Percentiles rank a stretch among this genome's conserved stretches.
These are phyloP conservation scores for Suhomyces yuchorum DNA, from an alignment of 1,139 yeast species.

Conservation along the genomic window DNA sequence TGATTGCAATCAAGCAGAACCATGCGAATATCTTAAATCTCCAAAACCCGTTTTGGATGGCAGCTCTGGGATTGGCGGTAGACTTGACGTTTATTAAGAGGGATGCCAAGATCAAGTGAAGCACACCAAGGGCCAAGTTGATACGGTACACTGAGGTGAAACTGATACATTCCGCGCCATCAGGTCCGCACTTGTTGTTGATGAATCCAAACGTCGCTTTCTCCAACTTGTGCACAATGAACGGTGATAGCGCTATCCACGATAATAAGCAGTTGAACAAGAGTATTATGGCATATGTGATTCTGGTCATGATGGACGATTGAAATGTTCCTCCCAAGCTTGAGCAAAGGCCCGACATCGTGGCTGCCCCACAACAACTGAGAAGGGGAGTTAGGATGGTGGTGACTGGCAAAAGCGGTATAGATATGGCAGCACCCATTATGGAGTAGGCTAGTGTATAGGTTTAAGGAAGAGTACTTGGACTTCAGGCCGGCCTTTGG, in stretches of 20 bases:
- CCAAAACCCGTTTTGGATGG: conserved; percentile 92
- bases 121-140: conserved; percentile 81
- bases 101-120: conserved; percentile 73
- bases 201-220: conserved; percentile 70
- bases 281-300: conserved; percentile 80
- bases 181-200: conserved; percentile 63
- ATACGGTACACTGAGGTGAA: conserved; percentile 91
- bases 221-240: conserved; percentile 75
- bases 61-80: conserved; percentile 77
- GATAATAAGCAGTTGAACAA: conserved; percentile 78
- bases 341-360: conserved; percentile 68
- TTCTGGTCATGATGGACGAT: conserved; percentile 69
- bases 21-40: conserved; percentile 68
- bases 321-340: conserved; percentile 62
- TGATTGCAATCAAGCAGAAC: conserved; percentile 55
- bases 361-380: conserved; percentile 84
- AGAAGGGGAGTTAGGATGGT: conserved; percentile 75
- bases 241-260: conserved; percentile 88
- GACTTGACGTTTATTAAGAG: conserved; percentile 74
- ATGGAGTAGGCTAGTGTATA: neutral
- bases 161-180: conserved; percentile 86
- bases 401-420: conserved; percentile 67
- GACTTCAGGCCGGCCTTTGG: neutral
- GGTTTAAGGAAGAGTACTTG: too few species aligned
- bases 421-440: conserved; percentile 86